Conservation (phyloP, 768 basidiomycete genomes). For the Lentinus tigrinus region DNA sequence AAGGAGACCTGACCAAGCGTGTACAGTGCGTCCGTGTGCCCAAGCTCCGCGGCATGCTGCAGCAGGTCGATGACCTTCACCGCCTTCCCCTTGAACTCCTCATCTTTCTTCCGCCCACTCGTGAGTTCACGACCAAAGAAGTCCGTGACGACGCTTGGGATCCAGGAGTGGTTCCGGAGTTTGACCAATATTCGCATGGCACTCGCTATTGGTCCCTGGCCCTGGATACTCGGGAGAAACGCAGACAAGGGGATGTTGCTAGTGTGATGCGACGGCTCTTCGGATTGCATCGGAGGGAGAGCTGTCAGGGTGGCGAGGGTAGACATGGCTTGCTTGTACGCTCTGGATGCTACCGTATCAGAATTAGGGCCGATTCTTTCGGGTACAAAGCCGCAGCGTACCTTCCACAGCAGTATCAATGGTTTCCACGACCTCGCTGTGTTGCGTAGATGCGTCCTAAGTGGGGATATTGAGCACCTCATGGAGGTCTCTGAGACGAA, state of each 20-base stretch:
- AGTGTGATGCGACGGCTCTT: conserved; percentile 49
- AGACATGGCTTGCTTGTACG: conserved; percentile 72
- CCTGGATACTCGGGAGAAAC: conserved; percentile 70
- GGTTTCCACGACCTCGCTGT: conserved; percentile 3
- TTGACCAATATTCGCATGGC: conserved; percentile 65
- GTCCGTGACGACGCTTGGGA: conserved; percentile 43
- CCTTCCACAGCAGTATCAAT: conserved; percentile 25
- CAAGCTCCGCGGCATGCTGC: conserved; percentile 78
- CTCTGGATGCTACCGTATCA: conserved; percentile 53
- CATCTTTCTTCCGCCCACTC: conserved; percentile 51
- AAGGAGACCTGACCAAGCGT: conserved; percentile 65
- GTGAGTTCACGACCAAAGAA: conserved; percentile 39
- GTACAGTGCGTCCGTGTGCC: conserved; percentile 71
- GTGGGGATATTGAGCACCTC: neutral
- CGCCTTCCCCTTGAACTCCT: conserved; percentile 67
- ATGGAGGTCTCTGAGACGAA: neutral
- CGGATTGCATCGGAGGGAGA: conserved; percentile 52
- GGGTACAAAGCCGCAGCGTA: neutral
- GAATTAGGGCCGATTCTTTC: conserved; percentile 10
- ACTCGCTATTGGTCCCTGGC: conserved; percentile 74
- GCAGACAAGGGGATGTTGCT: conserved; percentile 59
- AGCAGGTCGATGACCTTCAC: conserved; percentile 81
- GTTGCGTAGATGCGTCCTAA: conserved; percentile 3
- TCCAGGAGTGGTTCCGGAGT: conserved; percentile 58
- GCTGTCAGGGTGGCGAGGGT: conserved; percentile 68